Percentiles rank a stretch among this genome's conserved stretches.
These are phyloP conservation scores for Odontarrhena argentea DNA, from an alignment of 345 rosid genomes.

Conservation along the genomic window DNA sequence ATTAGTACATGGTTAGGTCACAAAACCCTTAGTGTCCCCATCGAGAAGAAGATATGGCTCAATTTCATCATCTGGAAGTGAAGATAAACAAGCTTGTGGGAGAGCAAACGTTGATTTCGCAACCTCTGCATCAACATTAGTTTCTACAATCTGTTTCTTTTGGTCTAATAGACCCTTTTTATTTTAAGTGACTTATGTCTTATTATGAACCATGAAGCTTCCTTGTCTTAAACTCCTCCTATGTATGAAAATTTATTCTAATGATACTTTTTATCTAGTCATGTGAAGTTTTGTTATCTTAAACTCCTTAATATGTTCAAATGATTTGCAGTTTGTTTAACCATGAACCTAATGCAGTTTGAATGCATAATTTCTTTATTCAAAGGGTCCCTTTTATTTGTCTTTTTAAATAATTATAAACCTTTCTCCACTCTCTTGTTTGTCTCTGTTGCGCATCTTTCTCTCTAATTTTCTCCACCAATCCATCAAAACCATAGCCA, in stretches of 20 bases:
- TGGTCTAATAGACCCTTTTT: not conserved
- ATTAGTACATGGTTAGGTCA: constrained; percentile 28
- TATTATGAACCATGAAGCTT: constrained; percentile 14
- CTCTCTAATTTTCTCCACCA: no score
- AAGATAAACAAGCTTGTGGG: constrained; percentile 23
- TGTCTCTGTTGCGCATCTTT: no score
- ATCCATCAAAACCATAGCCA: no score
- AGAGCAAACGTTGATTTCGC: constrained; percentile 7
- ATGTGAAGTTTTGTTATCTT: no score
- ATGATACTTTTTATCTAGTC: no score
- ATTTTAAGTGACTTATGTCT: not conserved
- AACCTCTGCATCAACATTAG: constrained; percentile 21
- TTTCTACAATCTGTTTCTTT: not conserved
- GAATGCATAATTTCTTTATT: no score
- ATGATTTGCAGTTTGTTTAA: no score
- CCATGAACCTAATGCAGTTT: no score
- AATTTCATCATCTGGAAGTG: constrained; percentile 13
- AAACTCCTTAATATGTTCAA: no score
- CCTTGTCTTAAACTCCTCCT: not conserved
- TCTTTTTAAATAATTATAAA: no score
- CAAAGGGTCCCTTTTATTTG: no score
- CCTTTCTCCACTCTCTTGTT: no score
- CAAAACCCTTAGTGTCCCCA: constrained; percentile 1
- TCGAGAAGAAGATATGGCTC: constrained; percentile 31
- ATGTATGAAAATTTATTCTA: not conserved